These are phyloP conservation scores for Yarrowia sp. DNA, from an alignment of 805 yeast species.

Conservation along the genomic window DNA sequence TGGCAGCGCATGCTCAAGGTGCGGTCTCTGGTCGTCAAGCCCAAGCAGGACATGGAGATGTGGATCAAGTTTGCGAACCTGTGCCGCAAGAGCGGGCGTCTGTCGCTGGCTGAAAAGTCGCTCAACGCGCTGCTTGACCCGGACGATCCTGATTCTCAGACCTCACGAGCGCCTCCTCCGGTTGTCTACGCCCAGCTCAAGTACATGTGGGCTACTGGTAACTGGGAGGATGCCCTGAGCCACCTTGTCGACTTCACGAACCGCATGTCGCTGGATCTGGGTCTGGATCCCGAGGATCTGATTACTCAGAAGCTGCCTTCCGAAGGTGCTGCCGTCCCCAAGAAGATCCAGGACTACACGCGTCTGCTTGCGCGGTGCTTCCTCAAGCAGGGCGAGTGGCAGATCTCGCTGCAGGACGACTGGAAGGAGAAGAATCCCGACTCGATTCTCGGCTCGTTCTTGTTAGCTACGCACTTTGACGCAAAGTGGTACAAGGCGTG, in stretches of 20 bases:
- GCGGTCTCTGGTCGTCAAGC: constrained; percentile 87
- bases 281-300: constrained; percentile 72
- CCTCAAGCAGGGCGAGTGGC: constrained; percentile 98
- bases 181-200: constrained; percentile 96
- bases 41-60: constrained; percentile 94
- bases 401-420: constrained; percentile 69
- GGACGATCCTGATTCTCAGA: constrained; percentile 50
- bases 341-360: constrained; percentile 79
- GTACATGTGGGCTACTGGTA: constrained; percentile 95
- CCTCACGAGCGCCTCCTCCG: constrained; percentile 87
- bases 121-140: constrained; percentile 75
- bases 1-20: constrained; percentile 97
- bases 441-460: constrained; percentile 83
- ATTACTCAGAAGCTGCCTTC: constrained; percentile 83
- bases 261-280: constrained; percentile 82
- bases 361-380: constrained; percentile 88
- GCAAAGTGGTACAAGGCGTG: constrained; percentile 95
- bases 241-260: constrained; percentile 89
- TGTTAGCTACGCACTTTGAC: constrained; percentile 94
- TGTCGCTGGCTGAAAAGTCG: constrained; percentile 90
- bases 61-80: constrained; percentile 98
- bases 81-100: constrained; percentile 89
- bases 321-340: constrained; percentile 62
- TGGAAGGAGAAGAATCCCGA: constrained; percentile 74
- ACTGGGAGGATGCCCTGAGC: constrained; percentile 77